Evolutionary conservation across 2,329 filamentous ascomycete genomes (phyloP), one percentile per base, ranked within the genome.

Genomic region (Rhinocladiella mackenziei): DNA sequence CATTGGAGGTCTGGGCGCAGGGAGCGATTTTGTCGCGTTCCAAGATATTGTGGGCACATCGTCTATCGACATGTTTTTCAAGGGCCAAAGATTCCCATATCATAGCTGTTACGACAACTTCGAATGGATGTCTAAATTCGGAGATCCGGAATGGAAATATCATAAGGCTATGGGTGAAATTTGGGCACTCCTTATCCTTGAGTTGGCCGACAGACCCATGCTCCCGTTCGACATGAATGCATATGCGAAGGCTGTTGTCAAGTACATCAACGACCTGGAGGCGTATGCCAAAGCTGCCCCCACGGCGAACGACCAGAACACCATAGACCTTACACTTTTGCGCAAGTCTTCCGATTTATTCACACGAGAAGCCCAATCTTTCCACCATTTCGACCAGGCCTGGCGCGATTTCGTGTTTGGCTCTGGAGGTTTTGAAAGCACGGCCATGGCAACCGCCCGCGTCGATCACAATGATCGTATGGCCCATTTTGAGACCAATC

Each of bases 31-130:
- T 58, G 84, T 89, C 2, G 81, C 89, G 2, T 98, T 97, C 64
- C 91, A 94, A 65, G 80, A 91, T 61, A 86, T 97, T 38, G 88
- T 87, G 1, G 92, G 92, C 39, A 89, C 82, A 5, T 91, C 88
- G 32, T 89, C 86, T 8, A 73, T 98, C 43, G 89, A 97, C 62
- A 78, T 98, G 54, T 76, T 79, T 19, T 97, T 98, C 60, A 65
- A 70, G 26, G 85, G 84, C 32, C 70, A 76, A 5, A 65, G 70
- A 8, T 84, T 77, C 57, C 87, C 89, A 0, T 80, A 83, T 39
- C 83, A 89, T 64, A 89, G 84, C 48, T 92, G 85, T 66, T 94
- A 94, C 65, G 91, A 97, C 61, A 94, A 81, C 41, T 89, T 86
- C 57, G 83, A 89, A 32, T 91, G 88, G 82, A 87, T 97, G 76